These are phyloP conservation scores for Penicillium ucsense DNA, from an alignment of 495 filamentous ascomycete species.

Conservation along the genomic window DNA sequence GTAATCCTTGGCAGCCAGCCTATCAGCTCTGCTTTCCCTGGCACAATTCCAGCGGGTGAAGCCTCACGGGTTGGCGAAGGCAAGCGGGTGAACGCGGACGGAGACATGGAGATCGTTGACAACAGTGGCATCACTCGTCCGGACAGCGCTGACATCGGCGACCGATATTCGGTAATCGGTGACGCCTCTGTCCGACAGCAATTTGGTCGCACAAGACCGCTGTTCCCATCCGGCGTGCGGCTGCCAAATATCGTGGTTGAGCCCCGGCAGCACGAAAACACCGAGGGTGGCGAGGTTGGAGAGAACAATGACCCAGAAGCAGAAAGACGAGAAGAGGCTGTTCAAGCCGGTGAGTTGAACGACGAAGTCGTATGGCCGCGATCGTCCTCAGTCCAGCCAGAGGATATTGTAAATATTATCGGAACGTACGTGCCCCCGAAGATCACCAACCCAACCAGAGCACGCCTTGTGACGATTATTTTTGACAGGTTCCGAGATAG, in stretches of 20 bases:
- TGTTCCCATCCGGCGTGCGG: slow-evolving; percentile 29
- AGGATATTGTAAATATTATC: slow-evolving; percentile 33
- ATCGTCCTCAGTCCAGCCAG: slow-evolving; percentile 28
- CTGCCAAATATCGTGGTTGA: slow-evolving; percentile 11
- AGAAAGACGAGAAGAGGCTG: slow-evolving; percentile 20
- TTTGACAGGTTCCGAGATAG: slow-evolving; percentile 34
- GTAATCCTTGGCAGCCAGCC: slow-evolving; percentile 68
- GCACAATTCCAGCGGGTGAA: slow-evolving; percentile 52
- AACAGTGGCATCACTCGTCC: slow-evolving; percentile 38
- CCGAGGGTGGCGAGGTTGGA: slow-evolving; percentile 16
- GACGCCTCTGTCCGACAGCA: slow-evolving; percentile 38
- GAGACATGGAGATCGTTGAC: slow-evolving; percentile 54
- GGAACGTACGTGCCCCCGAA: slow-evolving; percentile 30
- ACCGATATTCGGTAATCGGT: slow-evolving; percentile 37
- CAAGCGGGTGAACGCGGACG: slow-evolving; percentile 47
- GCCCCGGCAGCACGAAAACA: slow-evolving; percentile 2
- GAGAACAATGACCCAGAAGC: slow-evolving; percentile 16
- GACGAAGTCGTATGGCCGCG: slow-evolving; percentile 30
- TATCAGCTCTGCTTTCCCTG: slow-evolving; percentile 63
- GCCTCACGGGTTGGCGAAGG: slow-evolving; percentile 50
- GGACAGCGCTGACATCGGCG: slow-evolving; percentile 36
- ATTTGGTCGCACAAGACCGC: slow-evolving; percentile 29
- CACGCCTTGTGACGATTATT: slow-evolving; percentile 29
- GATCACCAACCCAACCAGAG: slow-evolving; percentile 29
- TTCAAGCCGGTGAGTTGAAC: slow-evolving; percentile 22